Evolutionary conservation across 1,284 basidiomycete species (phyloP).

Genomic region (Ganoderma multipileum): DNA sequence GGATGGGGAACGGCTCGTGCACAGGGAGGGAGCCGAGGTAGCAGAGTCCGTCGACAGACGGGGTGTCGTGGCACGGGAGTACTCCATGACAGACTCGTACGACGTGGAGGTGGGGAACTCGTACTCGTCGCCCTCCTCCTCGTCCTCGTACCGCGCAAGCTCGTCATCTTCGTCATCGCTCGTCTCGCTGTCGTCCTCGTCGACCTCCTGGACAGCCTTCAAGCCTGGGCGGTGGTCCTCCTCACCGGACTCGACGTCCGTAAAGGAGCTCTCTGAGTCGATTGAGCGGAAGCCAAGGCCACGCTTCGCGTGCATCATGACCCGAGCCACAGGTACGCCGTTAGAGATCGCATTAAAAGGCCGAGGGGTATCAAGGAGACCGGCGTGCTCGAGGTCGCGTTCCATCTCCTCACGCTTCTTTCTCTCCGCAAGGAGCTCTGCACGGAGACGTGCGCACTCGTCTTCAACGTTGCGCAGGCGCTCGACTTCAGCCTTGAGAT

Average conservation of each 20-base stretch:
- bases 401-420: constrained; percentile 48
- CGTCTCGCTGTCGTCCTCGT: constrained; percentile 49
- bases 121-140: constrained; percentile 61
- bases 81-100: constrained; percentile 60
- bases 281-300: constrained; percentile 65
- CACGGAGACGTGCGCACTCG: constrained; percentile 44
- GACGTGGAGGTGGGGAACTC: constrained; percentile 56
- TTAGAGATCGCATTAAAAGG: constrained; percentile 40
- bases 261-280: constrained; percentile 66
- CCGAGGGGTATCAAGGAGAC: constrained; percentile 51
- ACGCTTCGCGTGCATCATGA: constrained; percentile 38
- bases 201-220: constrained; percentile 63
- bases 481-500: constrained; percentile 43
- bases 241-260: constrained; percentile 69
- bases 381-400: constrained; percentile 51
- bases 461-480: constrained; percentile 40
- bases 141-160: constrained; percentile 72
- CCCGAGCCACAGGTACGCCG: constrained; percentile 37
- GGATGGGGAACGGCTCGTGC: constrained; percentile 35
- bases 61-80: constrained; percentile 46
- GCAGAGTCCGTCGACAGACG: constrained; percentile 31
- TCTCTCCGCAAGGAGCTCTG: constrained; percentile 46
- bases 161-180: constrained; percentile 67
- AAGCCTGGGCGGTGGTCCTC: constrained; percentile 51
- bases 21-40: constrained; percentile 31